Percentiles rank a stretch among this genome's conserved stretches.
These are phyloP conservation scores for Barbatosphaeria neglecta DNA, from an alignment of 495 filamentous ascomycete species.

Conservation along the genomic window DNA sequence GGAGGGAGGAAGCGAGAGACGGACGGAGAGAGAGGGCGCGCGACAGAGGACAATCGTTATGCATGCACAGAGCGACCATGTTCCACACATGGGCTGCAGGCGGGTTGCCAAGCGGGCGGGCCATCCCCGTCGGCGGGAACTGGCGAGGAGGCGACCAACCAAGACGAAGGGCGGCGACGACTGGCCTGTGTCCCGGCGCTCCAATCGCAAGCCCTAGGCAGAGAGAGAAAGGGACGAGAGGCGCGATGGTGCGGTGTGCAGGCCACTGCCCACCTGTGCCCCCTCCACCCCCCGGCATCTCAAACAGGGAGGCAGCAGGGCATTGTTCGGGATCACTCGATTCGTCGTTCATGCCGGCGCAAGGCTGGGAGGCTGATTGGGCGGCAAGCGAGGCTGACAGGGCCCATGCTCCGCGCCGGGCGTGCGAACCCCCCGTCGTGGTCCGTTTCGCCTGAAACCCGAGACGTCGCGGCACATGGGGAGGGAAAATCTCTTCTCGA, in stretches of 20 bases:
- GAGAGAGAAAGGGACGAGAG: neutral
- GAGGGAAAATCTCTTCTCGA: neutral
- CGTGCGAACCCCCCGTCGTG: slow-evolving; percentile 11
- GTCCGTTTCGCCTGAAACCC: slow-evolving; percentile 28
- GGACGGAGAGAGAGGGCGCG: slow-evolving; percentile 2
- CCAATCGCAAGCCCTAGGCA: too few species aligned
- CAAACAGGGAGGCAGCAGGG: slow-evolving; percentile 20
- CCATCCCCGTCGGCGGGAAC: neutral
- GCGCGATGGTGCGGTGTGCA: neutral
- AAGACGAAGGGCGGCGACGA: too few species aligned
- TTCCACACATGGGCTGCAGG: slow-evolving; percentile 3
- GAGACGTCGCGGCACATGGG: slow-evolving; percentile 14
- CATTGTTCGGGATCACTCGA: slow-evolving; percentile 10
- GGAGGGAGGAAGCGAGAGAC: slow-evolving; percentile 4
- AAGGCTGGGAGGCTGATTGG: slow-evolving; percentile 11
- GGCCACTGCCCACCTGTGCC: neutral
- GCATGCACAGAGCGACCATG: neutral
- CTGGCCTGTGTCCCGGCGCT: too few species aligned
- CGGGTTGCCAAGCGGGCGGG: too few species aligned
- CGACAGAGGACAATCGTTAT: neutral
- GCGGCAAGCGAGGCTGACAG: slow-evolving; percentile 18
- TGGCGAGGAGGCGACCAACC: neutral
- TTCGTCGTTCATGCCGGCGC: slow-evolving; percentile 13
- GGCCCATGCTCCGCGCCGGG: slow-evolving; percentile 5
- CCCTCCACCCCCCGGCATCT: slow-evolving; percentile 8